These are phyloP conservation scores for Theileria equi DNA, from an alignment of 169 alveolate genomes.

Conservation along the genomic window DNA sequence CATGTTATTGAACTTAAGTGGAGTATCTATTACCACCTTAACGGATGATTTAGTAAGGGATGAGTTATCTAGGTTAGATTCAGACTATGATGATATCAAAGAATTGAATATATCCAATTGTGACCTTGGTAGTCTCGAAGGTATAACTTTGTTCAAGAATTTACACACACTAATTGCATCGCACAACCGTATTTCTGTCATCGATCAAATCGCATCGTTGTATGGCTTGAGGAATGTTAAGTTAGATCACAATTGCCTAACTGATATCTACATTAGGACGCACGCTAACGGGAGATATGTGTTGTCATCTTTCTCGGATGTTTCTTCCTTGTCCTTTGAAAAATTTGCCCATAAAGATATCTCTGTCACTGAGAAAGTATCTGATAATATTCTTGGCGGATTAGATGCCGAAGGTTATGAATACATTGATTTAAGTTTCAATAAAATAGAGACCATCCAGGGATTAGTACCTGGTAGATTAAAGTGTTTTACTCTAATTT, in stretches of 20 bases:
- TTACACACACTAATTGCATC: slow-evolving; percentile 44
- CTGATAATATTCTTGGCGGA: neutral
- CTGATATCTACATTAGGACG: slow-evolving; percentile 6
- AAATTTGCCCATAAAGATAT: too few species aligned
- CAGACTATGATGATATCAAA: slow-evolving; percentile 32
- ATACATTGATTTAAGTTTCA: slow-evolving; percentile 8
- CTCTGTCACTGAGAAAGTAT: neutral
- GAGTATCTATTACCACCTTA: slow-evolving; percentile 11
- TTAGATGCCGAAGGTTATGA: neutral
- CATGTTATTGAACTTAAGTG: slow-evolving; percentile 50
- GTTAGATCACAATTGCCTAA: slow-evolving; percentile 21
- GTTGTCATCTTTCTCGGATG: slow-evolving; percentile 14
- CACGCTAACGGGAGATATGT: slow-evolving; percentile 2
- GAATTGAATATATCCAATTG: slow-evolving; percentile 43
- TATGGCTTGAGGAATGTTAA: slow-evolving; percentile 13
- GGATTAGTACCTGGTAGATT: neutral
- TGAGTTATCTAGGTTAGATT: slow-evolving; percentile 7
- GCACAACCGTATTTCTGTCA: slow-evolving; percentile 21
- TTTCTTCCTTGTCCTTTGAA: neutral
- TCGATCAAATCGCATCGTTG: slow-evolving; percentile 32
- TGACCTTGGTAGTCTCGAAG: slow-evolving; percentile 27
- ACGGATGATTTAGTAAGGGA: slow-evolving; percentile 20
- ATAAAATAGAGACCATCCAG: slow-evolving; percentile 1
- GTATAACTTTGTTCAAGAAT: slow-evolving; percentile 37
- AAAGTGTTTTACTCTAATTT: neutral